Percentiles rank a stretch among this genome's conserved stretches.
Conservation (phyloP, 257 asterid species). For the Echium plantagineum region DNA sequence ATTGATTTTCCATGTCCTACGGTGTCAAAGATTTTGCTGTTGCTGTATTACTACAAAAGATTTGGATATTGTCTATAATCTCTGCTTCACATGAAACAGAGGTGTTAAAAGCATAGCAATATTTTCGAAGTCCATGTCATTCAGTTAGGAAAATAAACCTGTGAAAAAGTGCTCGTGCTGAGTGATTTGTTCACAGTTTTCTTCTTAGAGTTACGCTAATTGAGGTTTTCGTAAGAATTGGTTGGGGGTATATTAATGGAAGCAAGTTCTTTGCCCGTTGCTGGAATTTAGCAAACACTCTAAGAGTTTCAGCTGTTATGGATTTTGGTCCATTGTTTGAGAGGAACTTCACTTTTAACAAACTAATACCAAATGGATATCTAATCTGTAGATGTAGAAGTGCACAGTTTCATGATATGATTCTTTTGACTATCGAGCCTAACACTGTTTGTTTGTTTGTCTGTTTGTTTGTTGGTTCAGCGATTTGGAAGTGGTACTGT, state of each 20-base stretch:
- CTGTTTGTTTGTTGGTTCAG: slow-evolving; percentile 42
- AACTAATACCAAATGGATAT: too few relatives aligned
- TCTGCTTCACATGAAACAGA: not conserved
- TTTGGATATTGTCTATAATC: too few relatives aligned
- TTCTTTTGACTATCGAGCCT: not conserved
- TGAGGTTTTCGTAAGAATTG: not conserved
- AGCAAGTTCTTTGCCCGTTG: not conserved
- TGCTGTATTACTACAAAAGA: too few relatives aligned
- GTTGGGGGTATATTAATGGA: not conserved
- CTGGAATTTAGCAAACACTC: not conserved
- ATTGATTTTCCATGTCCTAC: too few relatives aligned
- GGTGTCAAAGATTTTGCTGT: too few relatives aligned
- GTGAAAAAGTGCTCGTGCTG: not conserved
- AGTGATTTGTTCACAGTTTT: not conserved
- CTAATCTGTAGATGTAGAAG: not conserved
- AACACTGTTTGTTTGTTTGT: slow-evolving; percentile 2
- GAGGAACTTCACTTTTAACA: not conserved
- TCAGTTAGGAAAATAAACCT: too few relatives aligned
- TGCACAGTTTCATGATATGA: not conserved
- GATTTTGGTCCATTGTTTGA: not conserved
- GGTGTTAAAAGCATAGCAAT: not conserved
- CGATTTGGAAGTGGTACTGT: slow-evolving; percentile 95
- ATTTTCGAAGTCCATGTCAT: too few relatives aligned
- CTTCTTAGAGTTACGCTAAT: not conserved
- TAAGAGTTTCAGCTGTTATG: not conserved